These are phyloP conservation scores for Penicillium sp. DNA, from an alignment of 2,329 filamentous ascomycete genomes.

Conservation along the genomic window DNA sequence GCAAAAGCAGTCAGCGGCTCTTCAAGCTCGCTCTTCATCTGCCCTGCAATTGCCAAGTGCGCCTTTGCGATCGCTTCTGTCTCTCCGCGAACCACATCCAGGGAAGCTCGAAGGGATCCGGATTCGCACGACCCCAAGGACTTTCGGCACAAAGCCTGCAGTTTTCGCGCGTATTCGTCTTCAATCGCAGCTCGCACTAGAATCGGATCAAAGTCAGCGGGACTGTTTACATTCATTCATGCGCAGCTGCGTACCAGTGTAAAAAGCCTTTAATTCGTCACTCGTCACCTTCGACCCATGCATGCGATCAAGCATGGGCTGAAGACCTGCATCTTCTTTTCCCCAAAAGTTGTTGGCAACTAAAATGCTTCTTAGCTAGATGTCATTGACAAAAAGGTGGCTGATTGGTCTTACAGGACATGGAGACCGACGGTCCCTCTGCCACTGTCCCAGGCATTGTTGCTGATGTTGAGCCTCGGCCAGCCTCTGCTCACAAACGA, in stretches of 20 bases:
- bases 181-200: slow-evolving; percentile 80
- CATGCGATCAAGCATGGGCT: slow-evolving; percentile 88
- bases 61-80: slow-evolving; percentile 91
- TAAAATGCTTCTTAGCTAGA: slow-evolving; percentile 31
- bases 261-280: slow-evolving; percentile 90
- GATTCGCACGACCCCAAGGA: slow-evolving; percentile 80
- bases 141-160: slow-evolving; percentile 80
- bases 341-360: slow-evolving; percentile 99
- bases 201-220: background rate
- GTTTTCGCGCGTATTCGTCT: slow-evolving; percentile 89
- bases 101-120: slow-evolving; percentile 73
- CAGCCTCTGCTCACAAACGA: slow-evolving; percentile 33
- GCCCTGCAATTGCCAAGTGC: slow-evolving; percentile 78
- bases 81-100: slow-evolving; percentile 83
- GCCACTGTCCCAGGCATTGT: slow-evolving; percentile 57
- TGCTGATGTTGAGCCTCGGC: slow-evolving; percentile 29
- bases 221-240: background rate
- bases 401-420: slow-evolving; percentile 54
- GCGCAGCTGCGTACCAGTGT: slow-evolving; percentile 55
- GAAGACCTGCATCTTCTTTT: slow-evolving; percentile 94
- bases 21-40: slow-evolving; percentile 95
- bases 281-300: slow-evolving; percentile 87
- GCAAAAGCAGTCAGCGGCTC: slow-evolving; percentile 88
- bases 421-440: slow-evolving; percentile 59
- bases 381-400: background rate